A percentile compares a stretch with the other conserved stretches of the same genome.
phyloP scores from a whole-genome alignment of 306 rosid species.

The Sechiopsis laciniata region DNA sequence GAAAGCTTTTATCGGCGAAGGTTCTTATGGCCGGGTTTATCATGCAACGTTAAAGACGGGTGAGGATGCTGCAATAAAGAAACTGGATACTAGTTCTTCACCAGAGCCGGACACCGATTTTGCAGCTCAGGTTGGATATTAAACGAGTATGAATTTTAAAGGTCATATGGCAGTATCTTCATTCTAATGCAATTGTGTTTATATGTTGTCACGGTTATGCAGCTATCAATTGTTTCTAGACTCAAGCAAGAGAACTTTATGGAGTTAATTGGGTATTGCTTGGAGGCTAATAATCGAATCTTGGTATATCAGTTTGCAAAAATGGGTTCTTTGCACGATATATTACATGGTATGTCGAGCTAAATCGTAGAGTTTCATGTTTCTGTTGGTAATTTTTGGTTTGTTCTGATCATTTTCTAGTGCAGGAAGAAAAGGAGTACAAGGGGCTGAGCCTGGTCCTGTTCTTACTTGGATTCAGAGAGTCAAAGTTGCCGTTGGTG shows the following conservation, averaged over 20 bases:
- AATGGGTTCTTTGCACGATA: conserved; percentile 88
- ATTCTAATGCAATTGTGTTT: conserved; percentile 1
- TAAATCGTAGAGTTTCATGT: background rate
- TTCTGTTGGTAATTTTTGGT: conserved; percentile 7
- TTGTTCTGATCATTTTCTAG: conserved; percentile 20
- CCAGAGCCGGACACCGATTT: conserved; percentile 75
- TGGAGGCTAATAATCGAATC: conserved; percentile 66
- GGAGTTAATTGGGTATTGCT: conserved; percentile 86
- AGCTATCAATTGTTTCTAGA: conserved; percentile 87
- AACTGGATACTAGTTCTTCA: conserved; percentile 60
- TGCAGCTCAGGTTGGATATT: conserved; percentile 48
- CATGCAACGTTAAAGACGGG: conserved; percentile 55
- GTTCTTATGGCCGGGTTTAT: conserved; percentile 89
- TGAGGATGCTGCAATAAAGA: conserved; percentile 76
- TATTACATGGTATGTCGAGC: conserved; percentile 60
- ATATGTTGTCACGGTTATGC: conserved; percentile 29
- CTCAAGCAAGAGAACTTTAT: conserved; percentile 71
- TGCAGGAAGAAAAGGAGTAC: conserved; percentile 95
- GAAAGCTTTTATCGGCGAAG: conserved; percentile 86
- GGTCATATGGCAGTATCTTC: conserved; percentile 10
- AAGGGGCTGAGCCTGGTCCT: conserved; percentile 98
- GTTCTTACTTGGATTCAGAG: conserved; percentile 72
- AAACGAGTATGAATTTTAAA: background rate
- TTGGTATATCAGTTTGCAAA: conserved; percentile 75
- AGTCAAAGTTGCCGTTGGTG: conserved; percentile 84